A percentile compares a stretch with the other conserved stretches of the same genome.
phyloP scores from a whole-genome alignment of 768 basidiomycete genomes.

The Kwoniella botswanensis region DNA sequence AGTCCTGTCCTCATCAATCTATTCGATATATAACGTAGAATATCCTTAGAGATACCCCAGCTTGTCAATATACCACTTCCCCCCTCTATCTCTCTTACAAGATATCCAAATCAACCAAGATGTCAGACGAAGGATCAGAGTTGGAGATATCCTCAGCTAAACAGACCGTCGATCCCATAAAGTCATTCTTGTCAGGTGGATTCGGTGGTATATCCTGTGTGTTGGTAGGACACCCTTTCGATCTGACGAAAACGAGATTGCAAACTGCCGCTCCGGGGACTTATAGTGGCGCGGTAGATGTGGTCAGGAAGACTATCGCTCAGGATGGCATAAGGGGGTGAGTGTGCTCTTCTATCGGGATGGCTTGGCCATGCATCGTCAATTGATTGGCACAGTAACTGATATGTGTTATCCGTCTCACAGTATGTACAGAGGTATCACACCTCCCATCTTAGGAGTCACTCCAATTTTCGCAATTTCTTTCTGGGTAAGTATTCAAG shows the following conservation, averaged over 20 bases:
- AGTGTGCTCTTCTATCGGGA: constrained; percentile 34
- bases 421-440: constrained; percentile 65
- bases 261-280: constrained; percentile 88
- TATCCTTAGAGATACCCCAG: neutral
- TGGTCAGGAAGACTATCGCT: constrained; percentile 87
- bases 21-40: neutral
- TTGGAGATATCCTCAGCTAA: constrained; percentile 38
- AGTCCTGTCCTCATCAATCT: neutral
- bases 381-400: neutral
- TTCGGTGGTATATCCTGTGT: constrained; percentile 72
- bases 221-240: constrained; percentile 88
- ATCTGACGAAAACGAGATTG: constrained; percentile 75
- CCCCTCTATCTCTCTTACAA: neutral
- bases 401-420: neutral
- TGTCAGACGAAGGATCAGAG: constrained; percentile 45
- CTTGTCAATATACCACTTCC: neutral
- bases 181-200: constrained; percentile 92
- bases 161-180: constrained; percentile 61
- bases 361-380: neutral
- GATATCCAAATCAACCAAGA: constrained; percentile 19
- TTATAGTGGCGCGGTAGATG: constrained; percentile 91
- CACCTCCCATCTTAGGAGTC: constrained; percentile 89
- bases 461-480: constrained; percentile 98
- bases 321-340: constrained; percentile 89
- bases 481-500: constrained; percentile 74